phyloP scores from a whole-genome alignment of 768 basidiomycete species.

The Steccherinum ochraceum region DNA sequence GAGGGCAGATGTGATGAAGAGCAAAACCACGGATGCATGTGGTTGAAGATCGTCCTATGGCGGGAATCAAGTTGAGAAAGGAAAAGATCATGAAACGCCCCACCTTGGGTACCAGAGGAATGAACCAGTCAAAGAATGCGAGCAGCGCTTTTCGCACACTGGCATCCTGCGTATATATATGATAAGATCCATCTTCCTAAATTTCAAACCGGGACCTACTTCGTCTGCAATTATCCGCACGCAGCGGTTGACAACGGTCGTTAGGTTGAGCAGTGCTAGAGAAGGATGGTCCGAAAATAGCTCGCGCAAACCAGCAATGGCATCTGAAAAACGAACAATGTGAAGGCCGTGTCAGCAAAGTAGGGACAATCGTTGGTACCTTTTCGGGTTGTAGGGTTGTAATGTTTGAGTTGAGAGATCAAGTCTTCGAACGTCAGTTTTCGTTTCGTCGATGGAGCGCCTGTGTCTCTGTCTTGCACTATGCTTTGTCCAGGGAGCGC shows the following conservation, averaged over 20 bases:
- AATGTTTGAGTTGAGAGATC: constrained; percentile 74
- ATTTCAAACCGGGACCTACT: no score
- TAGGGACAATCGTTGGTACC: constrained; percentile 34
- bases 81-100: neutral
- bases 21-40: constrained; percentile 67
- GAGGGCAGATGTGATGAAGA: constrained; percentile 87
- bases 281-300: constrained; percentile 58
- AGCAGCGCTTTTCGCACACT: constrained; percentile 70
- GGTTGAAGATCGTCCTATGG: constrained; percentile 66
- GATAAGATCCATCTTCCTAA: neutral
- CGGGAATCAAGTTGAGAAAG: neutral
- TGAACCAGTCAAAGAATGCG: constrained; percentile 65
- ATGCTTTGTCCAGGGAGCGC: constrained; percentile 85
- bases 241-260: constrained; percentile 50
- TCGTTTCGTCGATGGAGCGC: constrained; percentile 66
- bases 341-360: no score
- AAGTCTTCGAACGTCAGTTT: constrained; percentile 75
- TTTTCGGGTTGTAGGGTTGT: constrained; percentile 70
- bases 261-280: constrained; percentile 45
- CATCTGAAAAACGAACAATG: constrained; percentile 61
- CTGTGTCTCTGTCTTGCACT: constrained; percentile 43
- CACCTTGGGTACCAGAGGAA: constrained; percentile 46
- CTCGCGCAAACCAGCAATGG: constrained; percentile 65
- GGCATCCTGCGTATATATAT: constrained; percentile 51
- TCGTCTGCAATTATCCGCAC: constrained; percentile 79